Base-by-base conservation (phyloP, 176 grass and related monocot genomes). In the Calamus simplicifolius region DNA sequence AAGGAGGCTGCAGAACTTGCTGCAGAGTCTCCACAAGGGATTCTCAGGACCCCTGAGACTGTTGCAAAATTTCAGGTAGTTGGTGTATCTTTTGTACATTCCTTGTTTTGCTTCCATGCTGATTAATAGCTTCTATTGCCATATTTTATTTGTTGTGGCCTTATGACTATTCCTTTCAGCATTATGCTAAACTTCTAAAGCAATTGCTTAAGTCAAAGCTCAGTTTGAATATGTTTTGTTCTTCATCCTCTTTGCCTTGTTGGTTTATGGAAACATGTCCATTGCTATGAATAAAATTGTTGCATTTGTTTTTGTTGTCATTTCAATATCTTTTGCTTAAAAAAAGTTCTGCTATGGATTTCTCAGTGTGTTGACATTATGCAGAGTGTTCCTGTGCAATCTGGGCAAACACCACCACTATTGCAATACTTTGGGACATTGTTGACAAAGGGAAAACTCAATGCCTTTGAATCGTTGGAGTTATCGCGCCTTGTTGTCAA, bases 1-100 rank as follows among this genome's bases (percentile, higher is more conserved):
- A 97, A 97, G 75, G 92, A 97, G 80, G 92, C 92, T 63, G 92
- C 92, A 30, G 92, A 97, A 72, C 66, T 97, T 64, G 92, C 92
- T 57, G 92, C 92, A 57, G 92, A 97, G 54, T 97, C 92, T 66
- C 87, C 92, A 13, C 92, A 91, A 57, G 87, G 84, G 48, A 85
- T 91, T 56, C 69, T 97, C 27, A 75, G 92, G 74, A 97, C 92
- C 17, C 87, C 81, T 8, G 92, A 97, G 49, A 97, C 92, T 21
- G 87, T 97, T 4, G 87, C 92, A 13, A 97, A 97, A 59, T 97
- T 96, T 72, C 91, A 96, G 83, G 91, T 96, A 51, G 21, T 23
- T 23, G 21, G 21, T 23, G 21, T 23, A 23, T 23, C 21, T 18
- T 7, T 8, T 29, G 5, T 6, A 12, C 19, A 30, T 48, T 25